phyloP scores from a whole-genome alignment of 2,329 filamentous ascomycete species.

The Trichoderma guizhouense region DNA sequence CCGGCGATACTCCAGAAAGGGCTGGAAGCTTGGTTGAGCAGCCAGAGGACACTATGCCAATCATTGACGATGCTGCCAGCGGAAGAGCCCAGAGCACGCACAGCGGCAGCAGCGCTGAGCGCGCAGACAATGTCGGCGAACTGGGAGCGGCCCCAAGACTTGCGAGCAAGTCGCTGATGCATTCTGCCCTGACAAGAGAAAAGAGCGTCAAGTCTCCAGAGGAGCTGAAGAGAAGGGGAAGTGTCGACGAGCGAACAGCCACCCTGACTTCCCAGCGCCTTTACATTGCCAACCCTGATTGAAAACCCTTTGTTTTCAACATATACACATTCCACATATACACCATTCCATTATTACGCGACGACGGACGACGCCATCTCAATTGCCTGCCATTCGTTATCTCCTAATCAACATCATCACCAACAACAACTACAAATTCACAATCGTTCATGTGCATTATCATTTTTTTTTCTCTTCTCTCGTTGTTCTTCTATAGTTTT shows the following conservation, averaged over 20 bases:
- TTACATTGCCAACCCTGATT: conserved; percentile 84
- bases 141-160: conserved; percentile 48
- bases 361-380: conserved; percentile 22
- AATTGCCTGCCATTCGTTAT: conserved; percentile 13
- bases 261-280: conserved; percentile 71
- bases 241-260: conserved; percentile 77
- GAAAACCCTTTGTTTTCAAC: conserved; percentile 18
- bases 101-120: conserved; percentile 58
- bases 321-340: background rate
- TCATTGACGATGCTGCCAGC: conserved; percentile 42
- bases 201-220: conserved; percentile 66
- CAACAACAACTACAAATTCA: background rate
- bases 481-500: background rate
- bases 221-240: conserved; percentile 71
- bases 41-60: conserved; percentile 28
- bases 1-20: conserved; percentile 55
- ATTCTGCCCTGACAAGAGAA: conserved; percentile 58
- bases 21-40: conserved; percentile 50
- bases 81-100: conserved; percentile 48
- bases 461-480: background rate
- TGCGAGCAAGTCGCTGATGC: conserved; percentile 56
- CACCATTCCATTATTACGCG: background rate
- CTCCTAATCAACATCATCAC: background rate
- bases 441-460: conserved; percentile 8
- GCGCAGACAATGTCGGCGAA: conserved; percentile 59